Conservation (phyloP, 2,329 filamentous ascomycete genomes). For the Xylaria polymorpha region DNA sequence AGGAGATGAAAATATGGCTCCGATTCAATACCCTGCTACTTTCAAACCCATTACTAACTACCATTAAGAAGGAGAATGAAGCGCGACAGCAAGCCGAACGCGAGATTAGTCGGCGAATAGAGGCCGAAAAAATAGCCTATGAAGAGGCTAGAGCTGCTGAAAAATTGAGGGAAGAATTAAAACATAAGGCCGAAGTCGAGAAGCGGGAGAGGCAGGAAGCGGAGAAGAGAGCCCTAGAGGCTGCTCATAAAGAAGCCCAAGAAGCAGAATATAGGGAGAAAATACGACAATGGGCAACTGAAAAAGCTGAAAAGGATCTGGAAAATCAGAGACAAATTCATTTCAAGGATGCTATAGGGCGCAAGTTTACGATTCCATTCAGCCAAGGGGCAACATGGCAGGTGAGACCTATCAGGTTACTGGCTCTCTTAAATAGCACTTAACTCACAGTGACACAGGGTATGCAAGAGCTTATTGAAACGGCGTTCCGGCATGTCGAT, state of each 20-base stretch:
- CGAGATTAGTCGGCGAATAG: constrained; percentile 18
- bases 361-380: constrained; percentile 34
- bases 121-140: constrained; percentile 21
- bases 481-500: constrained; percentile 83
- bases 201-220: constrained; percentile 22
- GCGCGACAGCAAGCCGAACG: constrained; percentile 16
- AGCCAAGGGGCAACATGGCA: constrained; percentile 28
- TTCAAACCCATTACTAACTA: constrained; percentile 2
- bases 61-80: constrained; percentile 24
- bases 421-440: not conserved
- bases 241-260: constrained; percentile 16
- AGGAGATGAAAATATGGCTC: not conserved
- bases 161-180: constrained; percentile 18
- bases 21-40: not conserved
- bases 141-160: constrained; percentile 24
- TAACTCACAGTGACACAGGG: constrained; percentile 61
- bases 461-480: constrained; percentile 84
- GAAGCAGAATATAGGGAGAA: constrained; percentile 25
- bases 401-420: constrained; percentile 14
- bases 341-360: constrained; percentile 35
- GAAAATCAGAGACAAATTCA: constrained; percentile 32
- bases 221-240: constrained; percentile 10
- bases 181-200: constrained; percentile 23
- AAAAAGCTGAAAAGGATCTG: constrained; percentile 28
- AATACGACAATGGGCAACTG: constrained; percentile 29